Percentiles rank a stretch among this genome's conserved stretches.
Conservation (phyloP, 495 filamentous ascomycete genomes). For the Hypoxylon intermedium region DNA sequence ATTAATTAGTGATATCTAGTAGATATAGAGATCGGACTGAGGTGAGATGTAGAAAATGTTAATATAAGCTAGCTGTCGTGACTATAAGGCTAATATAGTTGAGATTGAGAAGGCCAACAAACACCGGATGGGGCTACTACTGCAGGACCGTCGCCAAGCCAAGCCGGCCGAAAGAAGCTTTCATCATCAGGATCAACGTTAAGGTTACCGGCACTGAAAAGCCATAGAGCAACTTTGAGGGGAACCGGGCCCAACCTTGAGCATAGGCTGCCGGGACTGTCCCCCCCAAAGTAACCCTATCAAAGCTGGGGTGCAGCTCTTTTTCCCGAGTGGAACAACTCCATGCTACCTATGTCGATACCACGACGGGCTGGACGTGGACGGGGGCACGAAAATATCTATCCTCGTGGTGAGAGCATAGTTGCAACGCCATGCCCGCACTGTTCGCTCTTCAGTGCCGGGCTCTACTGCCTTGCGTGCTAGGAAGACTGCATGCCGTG, state of each 20-base stretch:
- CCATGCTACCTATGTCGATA: neutral
- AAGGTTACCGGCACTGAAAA: conserved; percentile 22
- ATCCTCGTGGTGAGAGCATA: conserved; percentile 18
- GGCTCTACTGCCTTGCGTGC: conserved; percentile 9
- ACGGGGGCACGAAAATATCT: conserved; percentile 3
- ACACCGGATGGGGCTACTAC: conserved; percentile 7
- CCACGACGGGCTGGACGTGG: conserved; percentile 16
- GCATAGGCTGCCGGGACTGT: conserved; percentile 2
- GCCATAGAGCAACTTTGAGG: conserved; percentile 13
- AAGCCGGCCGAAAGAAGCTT: neutral
- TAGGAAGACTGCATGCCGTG: conserved; percentile 9
- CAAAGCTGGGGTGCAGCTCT: neutral
- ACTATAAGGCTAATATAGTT: neutral
- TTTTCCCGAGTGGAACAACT: conserved; percentile 8
- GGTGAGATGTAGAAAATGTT: too few relatives aligned
- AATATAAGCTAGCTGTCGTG: neutral
- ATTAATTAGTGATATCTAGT: too few relatives aligned
- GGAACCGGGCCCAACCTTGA: conserved; percentile 22
- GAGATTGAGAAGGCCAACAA: neutral
- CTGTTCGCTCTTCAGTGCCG: conserved; percentile 20
- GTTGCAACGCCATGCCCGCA: conserved; percentile 18
- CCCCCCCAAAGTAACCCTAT: neutral
- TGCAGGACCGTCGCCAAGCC: conserved; percentile 5
- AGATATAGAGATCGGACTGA: too few relatives aligned
- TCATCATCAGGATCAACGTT: conserved; percentile 19